Percentiles rank a stretch among this genome's conserved stretches.
Conservation (phyloP, 345 rosid species). For the Sisymbrium altissimum region DNA sequence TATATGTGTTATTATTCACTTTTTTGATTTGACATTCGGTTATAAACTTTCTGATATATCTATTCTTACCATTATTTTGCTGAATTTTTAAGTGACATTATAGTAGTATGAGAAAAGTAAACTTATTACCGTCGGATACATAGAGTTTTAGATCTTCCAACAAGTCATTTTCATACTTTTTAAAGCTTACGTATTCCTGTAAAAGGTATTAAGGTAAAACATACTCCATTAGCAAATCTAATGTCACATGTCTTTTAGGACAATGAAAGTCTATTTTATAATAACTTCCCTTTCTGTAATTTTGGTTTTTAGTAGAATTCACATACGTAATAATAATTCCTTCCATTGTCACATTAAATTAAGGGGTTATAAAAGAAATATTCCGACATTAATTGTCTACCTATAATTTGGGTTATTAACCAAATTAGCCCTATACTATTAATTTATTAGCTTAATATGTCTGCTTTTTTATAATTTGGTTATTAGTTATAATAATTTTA, state of each 20-base stretch:
- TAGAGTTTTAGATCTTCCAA: neutral
- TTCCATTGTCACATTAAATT: neutral
- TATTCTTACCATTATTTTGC: neutral
- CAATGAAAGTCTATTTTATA: neutral
- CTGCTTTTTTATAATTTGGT: neutral
- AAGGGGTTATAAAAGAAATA: neutral
- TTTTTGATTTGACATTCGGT: neutral
- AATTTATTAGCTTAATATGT: neutral
- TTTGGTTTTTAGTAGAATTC: neutral
- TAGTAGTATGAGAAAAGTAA: neutral
- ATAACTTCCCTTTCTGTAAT: neutral
- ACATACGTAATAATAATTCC: neutral
- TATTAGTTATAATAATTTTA: neutral
- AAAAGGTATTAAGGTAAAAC: neutral
- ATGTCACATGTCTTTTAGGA: neutral
- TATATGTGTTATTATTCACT: too few relatives aligned
- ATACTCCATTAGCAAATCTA: neutral
- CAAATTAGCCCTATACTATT: constrained; percentile 4
- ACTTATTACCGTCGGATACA: neutral
- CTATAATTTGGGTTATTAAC: neutral
- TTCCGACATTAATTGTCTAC: constrained; percentile 1
- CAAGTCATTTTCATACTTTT: constrained; percentile 25
- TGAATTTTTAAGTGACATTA: neutral
- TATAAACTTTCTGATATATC: neutral
- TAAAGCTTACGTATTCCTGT: neutral